Evolutionary conservation across 2,329 filamentous ascomycete species (phyloP), one percentile per base, ranked within the genome.

Genomic region (Colletotrichum sp.): DNA sequence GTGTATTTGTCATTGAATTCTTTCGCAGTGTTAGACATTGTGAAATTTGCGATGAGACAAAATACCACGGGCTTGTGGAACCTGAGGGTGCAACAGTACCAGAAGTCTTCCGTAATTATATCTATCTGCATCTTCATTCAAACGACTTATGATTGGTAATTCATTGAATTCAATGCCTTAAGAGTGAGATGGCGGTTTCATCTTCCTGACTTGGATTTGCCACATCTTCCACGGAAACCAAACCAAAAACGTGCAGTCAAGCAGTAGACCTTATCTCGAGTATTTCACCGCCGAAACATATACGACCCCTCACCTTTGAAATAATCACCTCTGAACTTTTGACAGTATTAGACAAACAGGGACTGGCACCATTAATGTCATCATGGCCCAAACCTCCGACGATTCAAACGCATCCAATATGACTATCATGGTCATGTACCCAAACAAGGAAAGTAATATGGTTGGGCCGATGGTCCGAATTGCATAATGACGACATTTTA

Each of bases 271-370:
- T 48, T 12, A 21, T 48, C 43, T 21, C n/a, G 10, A 1, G 1
- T 7, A 21, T n/a, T 13, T 48, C n/a, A 48, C 0, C n/a, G 43
- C 10, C 10, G n/a, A 21, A 12, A 48, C 43, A 21, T 21, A 21
- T 1, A 48, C 6, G 1, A 12, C n/a, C 0, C 1, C 3, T 48
- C 10, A 13, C 5, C 0, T 0, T 13, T 21, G 43, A 1, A 0
- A 48, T 21, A 6, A 21, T 12, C 9, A 12, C 18, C 43, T 21
- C 7, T 2, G 18, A 0, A 48, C 0, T 21, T 0, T 0, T 7
- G 43, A 48, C 0, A 21, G 10, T 9, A 21, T 21, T 1, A 48
- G n/a, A 5, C 39, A 43, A 0, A 48, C n/a, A 0, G 18, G 0
- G 43, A 48, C 43, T 48, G 3, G 6, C 6, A 13, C 1, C 9